Evolutionary conservation across 2,329 filamentous ascomycete genomes (phyloP).

Genomic region (Cladobotryum mycophilum): DNA sequence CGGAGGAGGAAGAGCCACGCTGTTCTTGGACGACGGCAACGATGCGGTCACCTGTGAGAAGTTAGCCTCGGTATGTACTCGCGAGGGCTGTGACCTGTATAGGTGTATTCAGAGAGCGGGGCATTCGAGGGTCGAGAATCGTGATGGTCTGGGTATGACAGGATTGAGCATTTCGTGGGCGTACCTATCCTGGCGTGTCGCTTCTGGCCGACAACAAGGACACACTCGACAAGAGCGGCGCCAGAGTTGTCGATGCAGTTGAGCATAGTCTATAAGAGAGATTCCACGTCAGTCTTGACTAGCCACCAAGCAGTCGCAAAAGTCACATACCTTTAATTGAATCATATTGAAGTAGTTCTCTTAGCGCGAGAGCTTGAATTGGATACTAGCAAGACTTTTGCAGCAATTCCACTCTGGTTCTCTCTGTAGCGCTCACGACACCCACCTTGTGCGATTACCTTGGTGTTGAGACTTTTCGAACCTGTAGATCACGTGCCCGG

Average conservation of each 20-base stretch:
- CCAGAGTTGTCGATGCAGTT: constrained; percentile 99
- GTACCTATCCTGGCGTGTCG: constrained; percentile 80
- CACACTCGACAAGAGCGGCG: constrained; percentile 94
- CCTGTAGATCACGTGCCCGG: constrained; percentile 4
- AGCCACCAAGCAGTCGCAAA: too few species aligned
- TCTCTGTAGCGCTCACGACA: too few species aligned
- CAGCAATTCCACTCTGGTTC: too few species aligned
- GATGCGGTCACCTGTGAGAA: constrained; percentile 74
- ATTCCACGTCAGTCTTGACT: too few species aligned
- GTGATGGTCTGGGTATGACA: too few species aligned
- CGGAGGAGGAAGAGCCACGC: constrained; percentile 67
- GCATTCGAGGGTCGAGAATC: too few species aligned
- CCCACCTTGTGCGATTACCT: not conserved
- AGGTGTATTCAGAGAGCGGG: too few species aligned
- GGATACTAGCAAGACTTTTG: too few species aligned
- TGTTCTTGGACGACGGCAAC: constrained; percentile 98
- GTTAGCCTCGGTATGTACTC: too few species aligned
- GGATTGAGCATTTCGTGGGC: constrained; percentile 15
- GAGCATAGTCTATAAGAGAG: constrained; percentile 68
- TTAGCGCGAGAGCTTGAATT: constrained; percentile 5
- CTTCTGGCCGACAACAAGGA: constrained; percentile 87
- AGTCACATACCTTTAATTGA: constrained; percentile 65
- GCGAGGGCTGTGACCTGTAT: too few species aligned
- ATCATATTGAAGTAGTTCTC: constrained; percentile 61
- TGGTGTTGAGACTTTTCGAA: constrained; percentile 8